A percentile compares a stretch with the other conserved stretches of the same genome.
phyloP scores from a whole-genome alignment of 2,329 filamentous ascomycete species.

The Blastomyces parvus region DNA sequence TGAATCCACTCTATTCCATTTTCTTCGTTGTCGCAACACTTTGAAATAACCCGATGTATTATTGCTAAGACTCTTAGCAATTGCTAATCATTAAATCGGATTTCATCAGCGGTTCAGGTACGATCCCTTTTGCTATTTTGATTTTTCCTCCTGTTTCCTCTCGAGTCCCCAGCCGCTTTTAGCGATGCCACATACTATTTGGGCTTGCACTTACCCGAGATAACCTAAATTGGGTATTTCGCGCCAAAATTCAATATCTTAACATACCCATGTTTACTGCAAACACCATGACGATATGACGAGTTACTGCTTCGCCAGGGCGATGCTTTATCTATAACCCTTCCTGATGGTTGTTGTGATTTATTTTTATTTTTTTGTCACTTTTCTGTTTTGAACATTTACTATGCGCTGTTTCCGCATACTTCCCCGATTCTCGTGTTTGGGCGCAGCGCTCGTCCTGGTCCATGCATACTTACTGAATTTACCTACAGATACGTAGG shows the following conservation, averaged over 20 bases:
- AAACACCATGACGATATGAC: not conserved
- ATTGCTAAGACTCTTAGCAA: not conserved
- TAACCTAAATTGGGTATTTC: not conserved
- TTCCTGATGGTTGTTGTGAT: not conserved
- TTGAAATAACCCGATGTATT: slow-evolving; percentile 5
- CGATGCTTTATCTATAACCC: not conserved
- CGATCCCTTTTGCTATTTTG: not conserved
- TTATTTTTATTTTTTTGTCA: too few relatives aligned
- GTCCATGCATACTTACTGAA: not conserved
- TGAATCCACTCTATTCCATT: not conserved
- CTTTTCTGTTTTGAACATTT: not conserved
- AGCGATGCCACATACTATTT: not conserved
- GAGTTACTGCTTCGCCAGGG: not conserved
- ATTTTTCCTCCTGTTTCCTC: not conserved
- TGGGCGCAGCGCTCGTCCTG: not conserved
- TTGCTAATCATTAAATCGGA: not conserved
- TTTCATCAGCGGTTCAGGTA: not conserved
- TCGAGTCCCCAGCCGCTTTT: not conserved
- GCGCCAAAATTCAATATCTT: not conserved
- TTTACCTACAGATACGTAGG: not conserved
- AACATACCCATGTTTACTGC: not conserved
- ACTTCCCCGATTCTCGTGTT: not conserved
- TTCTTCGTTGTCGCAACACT: not conserved
- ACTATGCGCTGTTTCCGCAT: not conserved
- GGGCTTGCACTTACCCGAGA: not conserved